Base-by-base conservation (phyloP, 495 filamentous ascomycete genomes). In the Penicillium ochrochloron region DNA sequence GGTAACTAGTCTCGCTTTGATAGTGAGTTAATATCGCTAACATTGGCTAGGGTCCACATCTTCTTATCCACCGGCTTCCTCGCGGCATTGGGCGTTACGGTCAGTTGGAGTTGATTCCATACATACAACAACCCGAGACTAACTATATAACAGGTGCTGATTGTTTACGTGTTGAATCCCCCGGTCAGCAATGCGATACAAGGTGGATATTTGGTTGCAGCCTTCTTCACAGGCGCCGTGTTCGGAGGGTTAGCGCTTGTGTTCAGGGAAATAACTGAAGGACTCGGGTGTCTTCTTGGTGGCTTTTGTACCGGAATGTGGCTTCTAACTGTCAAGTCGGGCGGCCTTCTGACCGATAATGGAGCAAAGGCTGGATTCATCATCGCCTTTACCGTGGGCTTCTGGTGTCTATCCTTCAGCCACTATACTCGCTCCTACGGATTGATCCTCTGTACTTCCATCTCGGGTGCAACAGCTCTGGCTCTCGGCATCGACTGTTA, bases 221-320 rank as follows among this genome's bases (percentile, higher is more conserved):
- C 85, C 17, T 83, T 89, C 41, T 78, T 92, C 62, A 90, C 93
- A 6, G 94, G 94, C 6, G 62, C 88, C 2, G 84, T 93, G 25
- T 86, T 97, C 59, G 94, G 94, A 8, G 90, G 82, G 17, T 74
- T 90, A 9, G 86, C 93, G 0, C 82, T 94, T 5, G 76, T 96
- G 0, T 97, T 98, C 72, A 86, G 84, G 64, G 93, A 98, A 66
- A 79, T 97, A 56, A 92, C 92, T 5, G 93, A 98, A 75, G 90
- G 91, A 15, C 80, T 97, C 15, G 92, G 90, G 14, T 97, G 94
- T 73, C 79, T 96, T 5, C 83, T 98, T 1, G 94, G 93, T 14
- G 94, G 94, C 5, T 96, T 95, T 73, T 93, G 88, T 65, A 70
- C 95, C 21, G 89, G 90, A 69, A 97, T 97, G 94, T 97, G 94